A percentile compares a stretch with the other conserved stretches of the same genome.
These are phyloP conservation scores for Oenanthe javanica DNA, from an alignment of 140 eudicot genomes.

Conservation along the genomic window DNA sequence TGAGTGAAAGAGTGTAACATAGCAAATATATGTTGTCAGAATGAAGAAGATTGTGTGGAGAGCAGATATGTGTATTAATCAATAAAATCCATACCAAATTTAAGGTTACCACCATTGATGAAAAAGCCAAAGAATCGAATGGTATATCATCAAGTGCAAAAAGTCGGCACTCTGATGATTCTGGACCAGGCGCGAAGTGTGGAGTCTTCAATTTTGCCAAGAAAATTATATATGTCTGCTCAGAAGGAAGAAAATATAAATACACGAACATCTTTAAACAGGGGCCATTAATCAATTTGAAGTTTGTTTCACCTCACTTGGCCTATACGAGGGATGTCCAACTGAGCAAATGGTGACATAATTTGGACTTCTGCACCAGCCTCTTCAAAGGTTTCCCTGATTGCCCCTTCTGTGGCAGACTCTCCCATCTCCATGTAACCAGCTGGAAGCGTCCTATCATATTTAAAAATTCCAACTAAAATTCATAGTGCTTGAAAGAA, in stretches of 20 bases:
- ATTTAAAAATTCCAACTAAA: not conserved
- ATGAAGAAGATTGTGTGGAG: not conserved
- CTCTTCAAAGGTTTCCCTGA: conserved; percentile 92
- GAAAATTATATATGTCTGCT: conserved; percentile 81
- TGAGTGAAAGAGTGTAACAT: not conserved
- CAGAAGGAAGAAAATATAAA: conserved; percentile 4
- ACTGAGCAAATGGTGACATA: conserved; percentile 75
- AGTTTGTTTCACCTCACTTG: conserved; percentile 44
- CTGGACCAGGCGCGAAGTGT: conserved; percentile 87
- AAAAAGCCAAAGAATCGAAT: conserved; percentile 83
- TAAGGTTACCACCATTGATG: conserved; percentile 84
- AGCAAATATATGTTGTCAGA: not conserved
- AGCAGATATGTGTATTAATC: not conserved
- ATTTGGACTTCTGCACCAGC: conserved; percentile 91
- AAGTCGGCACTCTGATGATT: conserved; percentile 80
- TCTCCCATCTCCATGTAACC: conserved; percentile 96
- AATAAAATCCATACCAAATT: conserved; percentile 48
- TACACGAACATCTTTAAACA: not conserved
- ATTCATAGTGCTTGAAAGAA: not conserved
- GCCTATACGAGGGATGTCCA: conserved; percentile 98
- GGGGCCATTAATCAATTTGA: not conserved
- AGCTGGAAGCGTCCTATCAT: conserved; percentile 89
- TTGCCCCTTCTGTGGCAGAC: conserved; percentile 90
- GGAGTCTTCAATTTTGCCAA: conserved; percentile 76
- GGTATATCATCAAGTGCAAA: conserved; percentile 81